Base-by-base conservation (phyloP, 1,139 yeast genomes). In the Taiozyma sp. region DNA sequence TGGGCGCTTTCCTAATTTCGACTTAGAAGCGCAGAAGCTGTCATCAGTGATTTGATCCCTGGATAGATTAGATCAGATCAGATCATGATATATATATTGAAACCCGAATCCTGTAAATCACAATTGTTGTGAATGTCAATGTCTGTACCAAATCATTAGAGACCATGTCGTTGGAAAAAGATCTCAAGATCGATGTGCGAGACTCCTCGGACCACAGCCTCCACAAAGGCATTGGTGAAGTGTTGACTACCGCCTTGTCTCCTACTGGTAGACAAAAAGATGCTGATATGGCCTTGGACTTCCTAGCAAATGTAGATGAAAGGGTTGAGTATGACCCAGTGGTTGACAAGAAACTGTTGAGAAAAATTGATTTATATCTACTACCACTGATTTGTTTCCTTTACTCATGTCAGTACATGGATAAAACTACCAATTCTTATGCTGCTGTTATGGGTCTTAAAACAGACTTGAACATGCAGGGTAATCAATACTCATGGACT, bases 321-420 rank as follows among this genome's bases (percentile, higher is more conserved):
- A 41, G 41, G 14, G 30, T 24, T 19, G 47, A 45, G 22, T 27
- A 45, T 30, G 65, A 65, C 22, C 62, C 61, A 8, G 68, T 61
- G 34, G 64, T 65, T 23, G 70, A 72, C 43, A 66, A 63, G 53
- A 67, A 58, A 52, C 60, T 80, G 14, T 65, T 74, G 22, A 58
- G 79, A 49, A 84, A 83, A 59, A 79, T 81, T 43, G 88, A 83
- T 64, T 41, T 76, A 13, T 75, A 65, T 55, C 62, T 84, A 55
- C 68, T 81, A 57, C 86, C 90, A 0, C 54, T 83, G 36, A 72
- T 84, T 73, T 75, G 83, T 60, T 54, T 78, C n/a, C 64, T 83
- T 19, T 81, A 81, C 63, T 74, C 82, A 16, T 70, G 77, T 45
- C 90, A 84, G 64, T 81, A 77, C 54, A 81, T 84, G 83, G 91